Percentiles rank a stretch among this genome's conserved stretches.
These are phyloP conservation scores for Selaginella moellendorffii DNA, from an alignment of 75 land plant genomes.

Conservation along the genomic window DNA sequence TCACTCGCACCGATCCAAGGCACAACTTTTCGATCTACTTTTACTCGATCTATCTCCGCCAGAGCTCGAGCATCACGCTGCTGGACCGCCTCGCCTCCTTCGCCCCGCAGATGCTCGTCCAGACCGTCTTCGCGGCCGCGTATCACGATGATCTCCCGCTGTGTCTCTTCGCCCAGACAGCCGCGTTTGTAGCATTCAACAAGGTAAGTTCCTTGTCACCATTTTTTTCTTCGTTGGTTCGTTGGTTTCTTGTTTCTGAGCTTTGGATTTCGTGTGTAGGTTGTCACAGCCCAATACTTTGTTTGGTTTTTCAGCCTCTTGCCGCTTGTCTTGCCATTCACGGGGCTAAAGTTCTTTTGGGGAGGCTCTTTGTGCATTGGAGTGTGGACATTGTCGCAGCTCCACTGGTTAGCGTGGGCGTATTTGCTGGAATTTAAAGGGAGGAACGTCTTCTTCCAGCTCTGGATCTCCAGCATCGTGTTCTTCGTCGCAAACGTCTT, in stretches of 20 bases:
- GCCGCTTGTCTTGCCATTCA: slow-evolving; percentile 82
- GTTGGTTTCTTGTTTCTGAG: neutral
- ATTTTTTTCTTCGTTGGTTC: neutral
- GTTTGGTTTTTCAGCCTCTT: slow-evolving; percentile 97
- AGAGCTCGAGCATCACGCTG: slow-evolving; percentile 38
- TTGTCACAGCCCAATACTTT: slow-evolving; percentile 96
- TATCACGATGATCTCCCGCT: slow-evolving; percentile 59
- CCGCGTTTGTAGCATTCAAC: slow-evolving; percentile 96
- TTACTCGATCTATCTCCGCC: slow-evolving; percentile 79
- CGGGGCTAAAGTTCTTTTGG: slow-evolving; percentile 49
- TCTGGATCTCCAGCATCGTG: slow-evolving; percentile 76
- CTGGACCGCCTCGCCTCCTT: slow-evolving; percentile 73
- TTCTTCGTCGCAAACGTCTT: slow-evolving; percentile 72
- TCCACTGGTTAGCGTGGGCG: slow-evolving; percentile 93
- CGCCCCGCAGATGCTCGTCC: slow-evolving; percentile 78
- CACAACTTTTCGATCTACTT: slow-evolving; percentile 98
- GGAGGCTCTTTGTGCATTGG: slow-evolving; percentile 45
- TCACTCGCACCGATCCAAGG: slow-evolving; percentile 93
- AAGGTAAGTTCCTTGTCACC: slow-evolving; percentile 38
- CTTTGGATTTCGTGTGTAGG: slow-evolving; percentile 30
- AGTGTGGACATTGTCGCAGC: slow-evolving; percentile 73
- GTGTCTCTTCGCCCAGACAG: slow-evolving; percentile 85
- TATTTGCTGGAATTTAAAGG: slow-evolving; percentile 87
- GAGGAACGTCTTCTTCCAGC: slow-evolving; percentile 62
- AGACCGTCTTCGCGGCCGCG: slow-evolving; percentile 40